Conservation (phyloP, 345 rosid species). For the Arabis alpina region DNA sequence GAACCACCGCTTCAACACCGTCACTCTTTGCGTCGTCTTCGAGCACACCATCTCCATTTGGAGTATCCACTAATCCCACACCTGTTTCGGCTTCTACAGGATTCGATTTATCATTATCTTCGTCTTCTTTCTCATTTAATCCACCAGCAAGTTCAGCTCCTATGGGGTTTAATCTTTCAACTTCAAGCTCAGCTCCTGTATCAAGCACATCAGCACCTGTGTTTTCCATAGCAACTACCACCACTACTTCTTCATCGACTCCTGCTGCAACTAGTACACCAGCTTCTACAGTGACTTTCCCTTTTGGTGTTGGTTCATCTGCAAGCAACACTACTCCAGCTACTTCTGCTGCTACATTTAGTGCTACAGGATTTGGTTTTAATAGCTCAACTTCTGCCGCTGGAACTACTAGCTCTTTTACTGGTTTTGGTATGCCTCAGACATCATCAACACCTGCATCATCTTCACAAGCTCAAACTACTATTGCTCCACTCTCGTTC, state of each 20-base stretch:
- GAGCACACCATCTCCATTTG: constrained; percentile 35
- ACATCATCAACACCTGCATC: constrained; percentile 53
- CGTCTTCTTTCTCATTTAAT: constrained; percentile 53
- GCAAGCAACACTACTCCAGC: constrained; percentile 40
- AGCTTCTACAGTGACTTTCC: constrained; percentile 50
- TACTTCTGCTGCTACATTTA: constrained; percentile 40
- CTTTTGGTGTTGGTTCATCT: constrained; percentile 51
- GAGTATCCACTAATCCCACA: constrained; percentile 42
- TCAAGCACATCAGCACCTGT: constrained; percentile 42
- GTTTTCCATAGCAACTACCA: constrained; percentile 70
- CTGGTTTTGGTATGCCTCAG: constrained; percentile 67
- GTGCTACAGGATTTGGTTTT: constrained; percentile 55
- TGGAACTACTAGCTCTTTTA: constrained; percentile 57
- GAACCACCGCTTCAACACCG: constrained; percentile 33
- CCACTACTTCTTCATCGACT: constrained; percentile 51
- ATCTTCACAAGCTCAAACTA: constrained; percentile 56
- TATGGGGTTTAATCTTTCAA: constrained; percentile 50
- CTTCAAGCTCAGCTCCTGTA: constrained; percentile 46
- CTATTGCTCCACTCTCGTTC: constrained; percentile 50
- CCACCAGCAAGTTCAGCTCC: constrained; percentile 52
- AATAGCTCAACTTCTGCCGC: constrained; percentile 53
- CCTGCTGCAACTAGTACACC: constrained; percentile 46
- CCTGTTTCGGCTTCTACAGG: constrained; percentile 48
- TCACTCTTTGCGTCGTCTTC: constrained; percentile 40
- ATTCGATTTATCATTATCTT: constrained; percentile 47